Base-by-base conservation (phyloP, 2,329 filamentous ascomycete species). In the Blumeriella jaapii region DNA sequence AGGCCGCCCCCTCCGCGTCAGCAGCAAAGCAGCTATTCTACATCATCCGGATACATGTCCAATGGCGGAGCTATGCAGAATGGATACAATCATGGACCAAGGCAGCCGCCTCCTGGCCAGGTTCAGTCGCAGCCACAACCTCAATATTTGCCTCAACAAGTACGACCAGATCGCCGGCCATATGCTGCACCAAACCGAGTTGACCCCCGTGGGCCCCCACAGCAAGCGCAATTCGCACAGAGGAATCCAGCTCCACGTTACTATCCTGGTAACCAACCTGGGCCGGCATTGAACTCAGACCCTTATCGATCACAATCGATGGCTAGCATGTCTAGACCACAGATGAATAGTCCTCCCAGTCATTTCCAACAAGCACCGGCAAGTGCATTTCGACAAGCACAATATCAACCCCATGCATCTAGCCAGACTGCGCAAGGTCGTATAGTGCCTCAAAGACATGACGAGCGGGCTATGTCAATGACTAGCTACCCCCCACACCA, bases 381-480 rank as follows among this genome's bases (percentile, higher is more conserved):
- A 33, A 82, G 78, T 54, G 73, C 79, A 27, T 86, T 86, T 53
- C 78, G 87, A 36, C 81, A 87, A 48, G 76, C 81, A 40, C 80
- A 77, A 18, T 89, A 84, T 54, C 74, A 77, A 48, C 64, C 62
- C 44, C 66, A 46, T 31, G 70, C 75, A 49, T 78, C 85, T 2
- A 71, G 80, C 42, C 93, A 85, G 31, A 98, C 91, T 2, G 84
- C 87, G 6, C 87, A 95, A 57, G 91, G 91, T 19, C 74, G 91
- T 41, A 68, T 91, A 22, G 86, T 98, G 6, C 91, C 91, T 1
- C 87, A 95, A 55, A 77, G 89, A 35, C 82, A 87, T 42, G 84
- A 93, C 51, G 89, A 96, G 59, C 75, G 91, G 39, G 78, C 91
- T 44, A 96, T 96, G 91, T 94, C 89, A 29, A 80, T 98, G 79